Percentiles rank a stretch among this genome's conserved stretches.
Conservation (phyloP, 306 rosid species). For the Lagenaria siceraria region DNA sequence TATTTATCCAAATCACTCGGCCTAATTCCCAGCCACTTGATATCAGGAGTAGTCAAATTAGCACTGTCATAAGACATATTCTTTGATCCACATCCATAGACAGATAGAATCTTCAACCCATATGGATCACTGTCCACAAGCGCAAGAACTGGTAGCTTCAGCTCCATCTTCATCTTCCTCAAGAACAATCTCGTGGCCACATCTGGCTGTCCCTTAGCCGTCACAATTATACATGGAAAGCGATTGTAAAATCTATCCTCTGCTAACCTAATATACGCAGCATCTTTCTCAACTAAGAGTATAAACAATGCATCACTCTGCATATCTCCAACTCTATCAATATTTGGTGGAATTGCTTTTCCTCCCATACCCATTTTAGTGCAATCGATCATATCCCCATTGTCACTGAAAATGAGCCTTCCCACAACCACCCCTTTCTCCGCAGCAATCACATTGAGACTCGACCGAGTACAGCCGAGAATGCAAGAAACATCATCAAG, state of each 20-base stretch:
- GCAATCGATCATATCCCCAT: conserved; percentile 89
- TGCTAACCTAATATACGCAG: conserved; percentile 80
- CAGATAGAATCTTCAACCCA: conserved; percentile 74
- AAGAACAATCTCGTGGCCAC: conserved; percentile 80
- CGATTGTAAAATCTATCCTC: conserved; percentile 90
- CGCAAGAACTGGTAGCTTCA: conserved; percentile 78
- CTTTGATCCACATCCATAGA: conserved; percentile 87
- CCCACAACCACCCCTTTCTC: conserved; percentile 95
- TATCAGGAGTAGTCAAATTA: conserved; percentile 84
- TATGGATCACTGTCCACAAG: conserved; percentile 93
- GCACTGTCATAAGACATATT: conserved; percentile 94
- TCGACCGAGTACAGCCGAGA: conserved; percentile 79
- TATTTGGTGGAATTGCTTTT: conserved; percentile 81
- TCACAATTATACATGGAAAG: conserved; percentile 67
- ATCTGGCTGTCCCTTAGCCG: conserved; percentile 82
- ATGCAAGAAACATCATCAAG: conserved; percentile 84
- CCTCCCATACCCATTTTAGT: conserved; percentile 99
- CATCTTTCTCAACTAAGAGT: conserved; percentile 85
- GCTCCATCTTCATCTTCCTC: conserved; percentile 81
- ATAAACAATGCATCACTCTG: conserved; percentile 80
- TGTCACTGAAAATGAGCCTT: conserved; percentile 75
- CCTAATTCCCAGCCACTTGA: conserved; percentile 85
- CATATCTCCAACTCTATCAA: conserved; percentile 86
- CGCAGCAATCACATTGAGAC: conserved; percentile 72
- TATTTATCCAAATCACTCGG: conserved; percentile 92